A percentile compares a stretch with the other conserved stretches of the same genome.
Evolutionary conservation across 148 eudicot genomes (phyloP).

Genomic region (Rhododendron henanense): DNA sequence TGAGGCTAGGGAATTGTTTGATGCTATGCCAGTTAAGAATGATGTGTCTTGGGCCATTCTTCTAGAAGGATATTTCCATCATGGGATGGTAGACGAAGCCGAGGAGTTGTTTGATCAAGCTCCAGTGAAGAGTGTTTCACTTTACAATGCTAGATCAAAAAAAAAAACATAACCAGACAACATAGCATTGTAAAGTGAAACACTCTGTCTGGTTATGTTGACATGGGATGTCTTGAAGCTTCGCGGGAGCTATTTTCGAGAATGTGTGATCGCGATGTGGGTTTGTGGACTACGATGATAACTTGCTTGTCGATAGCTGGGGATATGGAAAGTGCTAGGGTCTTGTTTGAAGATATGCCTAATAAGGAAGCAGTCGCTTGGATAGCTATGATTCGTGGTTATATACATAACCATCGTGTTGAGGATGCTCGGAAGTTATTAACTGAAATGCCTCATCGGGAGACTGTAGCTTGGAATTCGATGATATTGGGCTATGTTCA

Average conservation of each 20-base stretch:
- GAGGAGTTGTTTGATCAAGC: conserved; percentile 37
- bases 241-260: conserved; percentile 33
- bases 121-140: conserved; percentile 25
- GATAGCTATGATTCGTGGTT: conserved; percentile 53
- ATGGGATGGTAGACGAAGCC: conserved; percentile 19
- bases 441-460: conserved; percentile 44
- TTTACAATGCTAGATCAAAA: conserved; percentile 41
- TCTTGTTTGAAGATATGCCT: conserved; percentile 51
- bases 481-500: conserved; percentile 52
- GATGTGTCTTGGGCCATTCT: conserved; percentile 25
- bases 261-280: conserved; percentile 48
- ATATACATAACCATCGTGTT: conserved; percentile 35
- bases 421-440: conserved; percentile 51
- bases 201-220: conserved; percentile 47
- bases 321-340: conserved; percentile 39
- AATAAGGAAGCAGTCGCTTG: conserved; percentile 50
- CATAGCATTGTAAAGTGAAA: too few relatives aligned
- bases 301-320: conserved; percentile 43
- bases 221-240: conserved; percentile 38
- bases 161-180: too few relatives aligned
- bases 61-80: conserved; percentile 29
- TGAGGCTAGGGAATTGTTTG: conserved; percentile 41
- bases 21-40: conserved; percentile 31
- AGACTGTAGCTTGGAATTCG: conserved; percentile 58
- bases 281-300: conserved; percentile 61